Percentiles rank a stretch among this genome's conserved stretches.
Conservation (phyloP, 2,329 filamentous ascomycete genomes). For the Camptophora hylomeconis region DNA sequence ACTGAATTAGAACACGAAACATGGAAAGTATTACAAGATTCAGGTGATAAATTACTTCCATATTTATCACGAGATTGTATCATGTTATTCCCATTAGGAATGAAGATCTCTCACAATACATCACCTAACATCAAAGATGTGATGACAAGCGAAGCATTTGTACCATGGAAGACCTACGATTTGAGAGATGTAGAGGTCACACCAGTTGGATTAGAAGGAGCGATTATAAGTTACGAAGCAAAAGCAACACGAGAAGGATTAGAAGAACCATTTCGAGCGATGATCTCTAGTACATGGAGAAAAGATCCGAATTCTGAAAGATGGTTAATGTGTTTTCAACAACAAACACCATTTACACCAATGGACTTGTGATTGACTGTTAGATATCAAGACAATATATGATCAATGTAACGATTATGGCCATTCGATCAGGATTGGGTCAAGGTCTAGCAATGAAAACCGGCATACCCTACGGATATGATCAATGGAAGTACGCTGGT, state of each 20-base stretch:
- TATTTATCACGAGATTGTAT: constrained; percentile 17
- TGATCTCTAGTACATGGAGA: constrained; percentile 15
- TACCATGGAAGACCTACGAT: constrained; percentile 15
- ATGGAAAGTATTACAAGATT: constrained; percentile 13
- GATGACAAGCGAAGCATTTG: constrained; percentile 16
- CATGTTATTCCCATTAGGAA: constrained; percentile 16
- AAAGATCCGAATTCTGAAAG: constrained; percentile 14
- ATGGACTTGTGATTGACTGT: too few species aligned
- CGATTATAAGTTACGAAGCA: constrained; percentile 15
- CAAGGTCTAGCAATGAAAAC: too few species aligned
- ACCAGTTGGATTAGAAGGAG: constrained; percentile 12
- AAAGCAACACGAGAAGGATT: constrained; percentile 11
- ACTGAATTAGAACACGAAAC: constrained; percentile 15
- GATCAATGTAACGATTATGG: too few species aligned
- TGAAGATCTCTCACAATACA: constrained; percentile 13
- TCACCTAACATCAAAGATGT: constrained; percentile 15
- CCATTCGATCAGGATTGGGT: too few species aligned
- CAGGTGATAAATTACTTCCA: constrained; percentile 13
- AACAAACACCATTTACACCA: constrained; percentile 17
- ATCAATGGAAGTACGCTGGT: too few species aligned
- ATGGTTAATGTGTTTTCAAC: constrained; percentile 16
- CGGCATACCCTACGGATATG: too few species aligned
- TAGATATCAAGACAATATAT: too few species aligned
- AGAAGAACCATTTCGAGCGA: constrained; percentile 14
- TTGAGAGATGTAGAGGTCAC: constrained; percentile 14